Percentiles rank a stretch among this genome's conserved stretches.
Evolutionary conservation across 202 grass and related monocot species (phyloP).

Genomic region (Cymbopogon flexuosus): DNA sequence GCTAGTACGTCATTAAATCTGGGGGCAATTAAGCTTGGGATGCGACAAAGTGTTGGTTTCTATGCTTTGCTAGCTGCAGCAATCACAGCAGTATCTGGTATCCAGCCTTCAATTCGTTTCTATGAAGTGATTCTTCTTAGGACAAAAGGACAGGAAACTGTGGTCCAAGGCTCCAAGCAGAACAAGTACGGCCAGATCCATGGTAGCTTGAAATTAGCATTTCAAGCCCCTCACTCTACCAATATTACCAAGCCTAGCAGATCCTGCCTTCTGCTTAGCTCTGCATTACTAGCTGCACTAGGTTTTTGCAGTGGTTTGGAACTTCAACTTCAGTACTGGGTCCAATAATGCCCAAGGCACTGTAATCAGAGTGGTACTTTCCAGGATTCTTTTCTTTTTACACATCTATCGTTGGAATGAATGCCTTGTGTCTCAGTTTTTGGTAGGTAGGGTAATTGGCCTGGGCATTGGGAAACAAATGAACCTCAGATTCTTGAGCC

Average conservation of each 20-base stretch:
- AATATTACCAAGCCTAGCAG: not conserved
- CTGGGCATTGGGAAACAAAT: conserved; percentile 1
- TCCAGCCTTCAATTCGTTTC: conserved; percentile 6
- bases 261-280: conserved; percentile 10
- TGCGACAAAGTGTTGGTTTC: not conserved
- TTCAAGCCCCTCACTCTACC: not conserved
- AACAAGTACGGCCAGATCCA: not conserved
- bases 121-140: conserved; percentile 3
- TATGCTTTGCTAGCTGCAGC: not conserved
- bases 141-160: not conserved
- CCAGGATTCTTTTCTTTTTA: not conserved
- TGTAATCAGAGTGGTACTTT: not conserved
- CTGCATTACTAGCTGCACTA: conserved; percentile 7
- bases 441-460: not conserved
- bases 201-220: conserved; percentile 17
- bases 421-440: not conserved
- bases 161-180: not conserved
- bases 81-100: not conserved
- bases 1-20: not conserved
- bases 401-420: not conserved
- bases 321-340: not conserved
- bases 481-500: not conserved
- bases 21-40: not conserved
- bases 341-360: not conserved
- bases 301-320: conserved; percentile 8